Conservation (phyloP, 768 basidiomycete species). For the Lactarius hengduanensis region DNA sequence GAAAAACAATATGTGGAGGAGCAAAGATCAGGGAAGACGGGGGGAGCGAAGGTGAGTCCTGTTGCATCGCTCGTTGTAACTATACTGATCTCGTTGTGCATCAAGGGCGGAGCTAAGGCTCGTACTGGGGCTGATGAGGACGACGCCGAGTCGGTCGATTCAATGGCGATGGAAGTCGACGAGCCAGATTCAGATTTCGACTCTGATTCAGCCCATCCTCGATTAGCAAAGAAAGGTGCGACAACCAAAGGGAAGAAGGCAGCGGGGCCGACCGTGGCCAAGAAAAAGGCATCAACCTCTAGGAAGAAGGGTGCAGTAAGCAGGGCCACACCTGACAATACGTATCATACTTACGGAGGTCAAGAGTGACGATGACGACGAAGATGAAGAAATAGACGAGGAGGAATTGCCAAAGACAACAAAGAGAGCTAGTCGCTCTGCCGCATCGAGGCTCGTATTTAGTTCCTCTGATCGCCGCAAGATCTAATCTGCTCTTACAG, state of each 20-base stretch:
- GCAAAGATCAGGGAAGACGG: slow-evolving; percentile 34
- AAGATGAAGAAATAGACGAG: slow-evolving; percentile 52
- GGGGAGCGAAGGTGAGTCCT: slow-evolving; percentile 6
- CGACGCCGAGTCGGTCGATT: slow-evolving; percentile 56
- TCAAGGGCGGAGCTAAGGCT: slow-evolving; percentile 49
- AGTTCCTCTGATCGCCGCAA: slow-evolving; percentile 2
- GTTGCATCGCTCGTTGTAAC: not conserved
- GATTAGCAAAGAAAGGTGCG: slow-evolving; percentile 32
- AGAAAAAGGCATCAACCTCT: slow-evolving; percentile 31
- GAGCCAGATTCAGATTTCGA: slow-evolving; percentile 31
- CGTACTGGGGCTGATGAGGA: slow-evolving; percentile 51
- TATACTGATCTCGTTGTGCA: not conserved
- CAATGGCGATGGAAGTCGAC: slow-evolving; percentile 78
- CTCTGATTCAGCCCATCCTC: slow-evolving; percentile 28
- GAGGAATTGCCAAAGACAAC: slow-evolving; percentile 48
- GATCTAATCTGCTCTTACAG: slow-evolving; percentile 3
- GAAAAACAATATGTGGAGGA: slow-evolving; percentile 61
- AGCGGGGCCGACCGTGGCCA: slow-evolving; percentile 32
- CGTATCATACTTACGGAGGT: slow-evolving; percentile 51
- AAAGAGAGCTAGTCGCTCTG: slow-evolving; percentile 63
- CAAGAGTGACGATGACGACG: slow-evolving; percentile 58
- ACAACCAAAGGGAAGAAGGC: slow-evolving; percentile 37
- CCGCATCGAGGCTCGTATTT: slow-evolving; percentile 55
- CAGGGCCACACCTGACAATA: slow-evolving; percentile 9
- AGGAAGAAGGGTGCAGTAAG: slow-evolving; percentile 40